Evolutionary conservation across 2,329 filamentous ascomycete genomes (phyloP).

Genomic region (Myriosclerotinia duriaeana): DNA sequence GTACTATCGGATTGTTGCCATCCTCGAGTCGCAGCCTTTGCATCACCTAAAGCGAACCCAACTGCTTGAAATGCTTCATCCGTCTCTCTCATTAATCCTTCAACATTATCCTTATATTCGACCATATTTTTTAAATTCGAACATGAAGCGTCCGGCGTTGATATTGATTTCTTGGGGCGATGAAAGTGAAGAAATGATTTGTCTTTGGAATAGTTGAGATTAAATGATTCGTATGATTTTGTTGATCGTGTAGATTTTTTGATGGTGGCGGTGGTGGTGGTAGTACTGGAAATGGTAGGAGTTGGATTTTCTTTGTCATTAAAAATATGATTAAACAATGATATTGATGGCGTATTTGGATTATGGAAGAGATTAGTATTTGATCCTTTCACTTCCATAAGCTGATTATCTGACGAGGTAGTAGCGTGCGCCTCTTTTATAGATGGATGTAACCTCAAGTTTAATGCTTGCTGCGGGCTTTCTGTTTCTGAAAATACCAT

Average conservation of each 20-base stretch:
- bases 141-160: conserved; percentile 28
- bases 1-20: conserved; percentile 30
- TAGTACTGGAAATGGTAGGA: neutral
- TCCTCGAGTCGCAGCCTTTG: conserved; percentile 38
- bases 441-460: conserved; percentile 17
- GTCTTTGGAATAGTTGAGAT: neutral
- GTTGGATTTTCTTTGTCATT: conserved; percentile 11
- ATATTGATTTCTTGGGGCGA: neutral
- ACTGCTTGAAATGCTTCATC: conserved; percentile 53
- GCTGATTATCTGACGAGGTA: conserved; percentile 22
- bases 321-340: conserved; percentile 8
- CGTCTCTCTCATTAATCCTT: conserved; percentile 50
- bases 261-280: neutral
- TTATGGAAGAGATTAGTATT: conserved; percentile 18
- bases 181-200: neutral
- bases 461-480: conserved; percentile 15
- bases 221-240: conserved; percentile 4
- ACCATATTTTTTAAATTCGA: conserved; percentile 34
- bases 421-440: conserved; percentile 22
- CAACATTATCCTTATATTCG: conserved; percentile 36
- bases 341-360: neutral
- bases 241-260: neutral
- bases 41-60: conserved; percentile 45
- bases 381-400: conserved; percentile 11
- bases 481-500: conserved; percentile 16